Conservation (phyloP, 2,329 filamentous ascomycete species). For the Leptographium radiaticola region DNA sequence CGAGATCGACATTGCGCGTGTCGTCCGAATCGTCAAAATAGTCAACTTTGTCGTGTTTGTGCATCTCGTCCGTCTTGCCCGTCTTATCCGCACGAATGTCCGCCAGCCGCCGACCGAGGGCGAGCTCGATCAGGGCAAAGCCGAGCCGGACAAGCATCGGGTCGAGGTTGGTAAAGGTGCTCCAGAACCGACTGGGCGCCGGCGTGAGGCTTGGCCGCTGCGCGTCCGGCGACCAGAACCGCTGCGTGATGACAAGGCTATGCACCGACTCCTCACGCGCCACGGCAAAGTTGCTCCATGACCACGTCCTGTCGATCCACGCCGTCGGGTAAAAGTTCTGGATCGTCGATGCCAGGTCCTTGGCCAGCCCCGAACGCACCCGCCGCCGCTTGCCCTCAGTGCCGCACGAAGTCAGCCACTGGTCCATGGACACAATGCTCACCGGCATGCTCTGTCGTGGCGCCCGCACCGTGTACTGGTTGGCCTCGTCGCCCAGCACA, state of each 20-base stretch:
- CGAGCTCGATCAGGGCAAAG: slow-evolving; percentile 11
- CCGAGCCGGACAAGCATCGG: slow-evolving; percentile 12
- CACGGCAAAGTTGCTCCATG: slow-evolving; percentile 10
- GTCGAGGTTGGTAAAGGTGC: slow-evolving; percentile 7
- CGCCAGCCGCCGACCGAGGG: slow-evolving; percentile 5
- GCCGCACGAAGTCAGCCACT: slow-evolving; percentile 7
- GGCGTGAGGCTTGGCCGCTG: slow-evolving; percentile 2
- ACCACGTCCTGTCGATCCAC: slow-evolving; percentile 12
- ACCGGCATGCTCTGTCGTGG: slow-evolving; percentile 3
- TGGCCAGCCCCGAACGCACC: slow-evolving; percentile 8
- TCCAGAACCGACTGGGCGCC: slow-evolving; percentile 7
- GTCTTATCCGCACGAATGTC: slow-evolving; percentile 5
- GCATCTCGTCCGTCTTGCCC: neutral
- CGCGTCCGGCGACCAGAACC: slow-evolving; percentile 8
- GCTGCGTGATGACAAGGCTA: slow-evolving; percentile 9
- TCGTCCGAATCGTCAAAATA: neutral
- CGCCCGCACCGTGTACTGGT: slow-evolving; percentile 7
- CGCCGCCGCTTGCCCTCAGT: slow-evolving; percentile 7
- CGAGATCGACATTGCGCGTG: slow-evolving; percentile 5
- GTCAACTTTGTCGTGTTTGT: neutral
- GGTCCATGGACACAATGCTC: slow-evolving; percentile 10
- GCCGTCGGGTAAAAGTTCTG: slow-evolving; percentile 10
- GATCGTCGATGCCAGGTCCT: slow-evolving; percentile 10
- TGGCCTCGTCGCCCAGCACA: slow-evolving; percentile 6
- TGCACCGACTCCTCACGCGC: slow-evolving; percentile 4